A percentile compares a stretch with the other conserved stretches of the same genome.
Evolutionary conservation across 2,329 filamentous ascomycete genomes (phyloP).

Genomic region (Hymenoscyphus fraxineus): DNA sequence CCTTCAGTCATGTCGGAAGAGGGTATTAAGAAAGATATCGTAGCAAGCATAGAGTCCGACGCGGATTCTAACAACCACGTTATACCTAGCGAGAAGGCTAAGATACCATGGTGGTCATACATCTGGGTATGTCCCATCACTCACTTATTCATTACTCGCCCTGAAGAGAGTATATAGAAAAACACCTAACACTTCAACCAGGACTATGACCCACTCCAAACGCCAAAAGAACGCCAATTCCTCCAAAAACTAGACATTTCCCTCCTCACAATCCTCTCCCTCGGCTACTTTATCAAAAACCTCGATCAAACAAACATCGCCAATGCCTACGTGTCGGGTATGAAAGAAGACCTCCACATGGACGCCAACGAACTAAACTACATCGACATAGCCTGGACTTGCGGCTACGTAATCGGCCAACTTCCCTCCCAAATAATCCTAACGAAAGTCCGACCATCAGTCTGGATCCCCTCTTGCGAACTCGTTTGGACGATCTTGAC

Average conservation of each 20-base stretch:
- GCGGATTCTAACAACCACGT: conserved; percentile 15
- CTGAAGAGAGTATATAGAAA: neutral
- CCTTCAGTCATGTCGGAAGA: conserved; percentile 1
- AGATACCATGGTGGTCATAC: conserved; percentile 29
- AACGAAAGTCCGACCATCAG: conserved; percentile 41
- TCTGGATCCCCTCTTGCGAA: conserved; percentile 43
- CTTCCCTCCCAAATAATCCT: conserved; percentile 40
- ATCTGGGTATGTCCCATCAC: conserved; percentile 24
- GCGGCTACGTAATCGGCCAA: conserved; percentile 54
- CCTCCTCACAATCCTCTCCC: conserved; percentile 29
- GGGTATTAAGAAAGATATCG: neutral
- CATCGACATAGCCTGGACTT: conserved; percentile 42
- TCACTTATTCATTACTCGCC: neutral
- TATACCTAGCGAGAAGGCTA: conserved; percentile 9
- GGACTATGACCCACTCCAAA: conserved; percentile 28
- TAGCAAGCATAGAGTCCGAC: conserved; percentile 5
- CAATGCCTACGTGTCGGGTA: conserved; percentile 43
- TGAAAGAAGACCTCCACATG: conserved; percentile 46
- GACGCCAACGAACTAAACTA: conserved; percentile 40
- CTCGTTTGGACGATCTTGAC: conserved; percentile 36
- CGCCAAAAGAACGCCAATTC: conserved; percentile 25
- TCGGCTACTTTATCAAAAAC: conserved; percentile 33
- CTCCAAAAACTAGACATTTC: conserved; percentile 29
- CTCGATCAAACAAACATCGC: conserved; percentile 31
- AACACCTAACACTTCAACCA: conserved; percentile 6